Conservation (phyloP, 192 early-diverging fungal species). For the Backusella morwellensis region DNA sequence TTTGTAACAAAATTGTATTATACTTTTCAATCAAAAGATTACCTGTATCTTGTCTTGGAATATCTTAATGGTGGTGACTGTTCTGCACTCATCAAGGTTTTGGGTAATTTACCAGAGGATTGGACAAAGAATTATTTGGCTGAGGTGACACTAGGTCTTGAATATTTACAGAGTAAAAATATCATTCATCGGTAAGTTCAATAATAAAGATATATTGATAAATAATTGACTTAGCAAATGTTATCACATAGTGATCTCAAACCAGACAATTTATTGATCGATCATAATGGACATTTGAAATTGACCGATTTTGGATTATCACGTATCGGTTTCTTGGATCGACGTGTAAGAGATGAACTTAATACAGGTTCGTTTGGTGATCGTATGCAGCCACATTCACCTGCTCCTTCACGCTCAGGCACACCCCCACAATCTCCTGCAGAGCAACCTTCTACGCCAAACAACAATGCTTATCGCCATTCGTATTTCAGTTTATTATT, state of each 20-base stretch:
- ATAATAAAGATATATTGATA: neutral
- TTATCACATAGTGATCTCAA: constrained; percentile 67
- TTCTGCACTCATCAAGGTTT: constrained; percentile 72
- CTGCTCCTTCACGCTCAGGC: constrained; percentile 28
- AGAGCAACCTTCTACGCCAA: constrained; percentile 15
- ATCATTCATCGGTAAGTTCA: constrained; percentile 75
- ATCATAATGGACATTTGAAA: constrained; percentile 81
- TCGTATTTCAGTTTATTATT: constrained; percentile 42
- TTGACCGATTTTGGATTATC: constrained; percentile 89
- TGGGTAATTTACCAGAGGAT: constrained; percentile 73
- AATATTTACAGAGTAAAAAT: constrained; percentile 76
- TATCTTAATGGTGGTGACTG: constrained; percentile 90
- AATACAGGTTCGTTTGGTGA: constrained; percentile 17
- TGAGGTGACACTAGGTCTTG: constrained; percentile 83
- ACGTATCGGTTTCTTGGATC: constrained; percentile 80
- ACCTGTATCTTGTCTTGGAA: constrained; percentile 87
- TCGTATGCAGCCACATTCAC: constrained; percentile 21
- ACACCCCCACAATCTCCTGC: constrained; percentile 31
- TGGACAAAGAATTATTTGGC: constrained; percentile 86
- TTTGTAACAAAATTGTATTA: constrained; percentile 84
- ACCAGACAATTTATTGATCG: constrained; percentile 87
- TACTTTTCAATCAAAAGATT: constrained; percentile 81
- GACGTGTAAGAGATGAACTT: constrained; percentile 62
- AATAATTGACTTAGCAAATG: no score
- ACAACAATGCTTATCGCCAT: constrained; percentile 21